Evolutionary conservation across 495 filamentous ascomycete species (phyloP).

Genomic region (Talaromyces stipitatus): DNA sequence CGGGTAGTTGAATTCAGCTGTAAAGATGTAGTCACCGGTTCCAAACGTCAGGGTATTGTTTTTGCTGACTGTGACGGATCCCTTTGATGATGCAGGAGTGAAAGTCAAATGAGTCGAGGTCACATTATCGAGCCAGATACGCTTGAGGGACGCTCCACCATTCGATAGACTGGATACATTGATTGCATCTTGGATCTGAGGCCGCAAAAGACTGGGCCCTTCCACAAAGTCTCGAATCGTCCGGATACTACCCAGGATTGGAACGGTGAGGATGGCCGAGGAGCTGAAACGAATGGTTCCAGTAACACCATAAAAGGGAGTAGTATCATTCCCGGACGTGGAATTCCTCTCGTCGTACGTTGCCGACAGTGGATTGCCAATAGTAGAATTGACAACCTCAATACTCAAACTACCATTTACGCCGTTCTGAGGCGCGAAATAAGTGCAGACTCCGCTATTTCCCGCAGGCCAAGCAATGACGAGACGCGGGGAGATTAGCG

Average conservation of each 20-base stretch:
- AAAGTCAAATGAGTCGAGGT: slow-evolving; percentile 47
- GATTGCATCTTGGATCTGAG: slow-evolving; percentile 45
- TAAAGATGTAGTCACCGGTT: slow-evolving; percentile 48
- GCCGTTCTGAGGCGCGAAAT: slow-evolving; percentile 46
- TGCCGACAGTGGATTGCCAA: slow-evolving; percentile 22
- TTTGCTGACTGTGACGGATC: slow-evolving; percentile 21
- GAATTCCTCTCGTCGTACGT: slow-evolving; percentile 19
- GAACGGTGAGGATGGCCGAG: slow-evolving; percentile 42
- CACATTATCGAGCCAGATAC: slow-evolving; percentile 55
- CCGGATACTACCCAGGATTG: slow-evolving; percentile 53
- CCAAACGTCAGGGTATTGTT: slow-evolving; percentile 38
- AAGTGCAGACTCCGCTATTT: slow-evolving; percentile 50
- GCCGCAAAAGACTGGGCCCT: slow-evolving; percentile 43
- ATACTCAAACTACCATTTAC: slow-evolving; percentile 47
- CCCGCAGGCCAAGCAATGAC: slow-evolving; percentile 60
- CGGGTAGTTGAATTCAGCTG: slow-evolving; percentile 53
- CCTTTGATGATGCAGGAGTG: slow-evolving; percentile 16
- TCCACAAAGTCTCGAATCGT: slow-evolving; percentile 56
- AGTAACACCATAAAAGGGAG: slow-evolving; percentile 41
- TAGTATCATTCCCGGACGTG: slow-evolving; percentile 17
- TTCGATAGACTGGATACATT: slow-evolving; percentile 22
- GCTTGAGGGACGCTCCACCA: slow-evolving; percentile 37
- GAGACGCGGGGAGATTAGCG: slow-evolving; percentile 45
- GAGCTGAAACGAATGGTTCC: slow-evolving; percentile 47
- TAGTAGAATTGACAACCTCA: slow-evolving; percentile 38